Percentiles rank a stretch among this genome's conserved stretches.
Conservation (phyloP, 768 basidiomycete genomes). For the Mycena vulgaris region DNA sequence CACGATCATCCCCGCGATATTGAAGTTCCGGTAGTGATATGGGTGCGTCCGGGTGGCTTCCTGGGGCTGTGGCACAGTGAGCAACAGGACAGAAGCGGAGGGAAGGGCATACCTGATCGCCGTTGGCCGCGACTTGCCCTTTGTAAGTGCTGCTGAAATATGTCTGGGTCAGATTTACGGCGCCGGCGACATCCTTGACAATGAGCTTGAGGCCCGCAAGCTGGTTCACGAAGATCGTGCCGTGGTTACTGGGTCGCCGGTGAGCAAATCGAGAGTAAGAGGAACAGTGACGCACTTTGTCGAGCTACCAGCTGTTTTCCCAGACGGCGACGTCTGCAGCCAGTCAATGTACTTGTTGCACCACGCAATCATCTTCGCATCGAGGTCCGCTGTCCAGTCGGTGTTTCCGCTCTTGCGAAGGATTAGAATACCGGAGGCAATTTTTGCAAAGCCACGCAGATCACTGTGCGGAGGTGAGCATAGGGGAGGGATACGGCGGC, state of each 20-base stretch:
- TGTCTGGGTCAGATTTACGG: conserved; percentile 59
- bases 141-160: conserved; percentile 68
- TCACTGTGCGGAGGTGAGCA: conserved; percentile 55
- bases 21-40: conserved; percentile 80
- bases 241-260: conserved; percentile 68
- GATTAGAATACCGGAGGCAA: conserved; percentile 67
- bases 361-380: conserved; percentile 67
- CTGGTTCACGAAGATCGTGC: conserved; percentile 75
- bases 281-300: conserved; percentile 60
- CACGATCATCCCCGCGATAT: conserved; percentile 79
- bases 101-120: conserved; percentile 65
- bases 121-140: conserved; percentile 66
- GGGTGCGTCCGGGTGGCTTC: conserved; percentile 74
- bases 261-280: background rate
- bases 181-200: conserved; percentile 65
- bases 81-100: background rate
- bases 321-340: conserved; percentile 65
- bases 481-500: background rate
- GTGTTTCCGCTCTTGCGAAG: conserved; percentile 63
- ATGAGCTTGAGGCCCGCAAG: conserved; percentile 71
- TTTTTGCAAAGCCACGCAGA: conserved; percentile 70
- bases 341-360: conserved; percentile 66
- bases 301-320: conserved; percentile 59
- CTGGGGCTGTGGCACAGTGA: conserved; percentile 58
- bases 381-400: conserved; percentile 69